These are phyloP conservation scores for Exidia glandulosa DNA, from an alignment of 768 basidiomycete species.

Conservation along the genomic window DNA sequence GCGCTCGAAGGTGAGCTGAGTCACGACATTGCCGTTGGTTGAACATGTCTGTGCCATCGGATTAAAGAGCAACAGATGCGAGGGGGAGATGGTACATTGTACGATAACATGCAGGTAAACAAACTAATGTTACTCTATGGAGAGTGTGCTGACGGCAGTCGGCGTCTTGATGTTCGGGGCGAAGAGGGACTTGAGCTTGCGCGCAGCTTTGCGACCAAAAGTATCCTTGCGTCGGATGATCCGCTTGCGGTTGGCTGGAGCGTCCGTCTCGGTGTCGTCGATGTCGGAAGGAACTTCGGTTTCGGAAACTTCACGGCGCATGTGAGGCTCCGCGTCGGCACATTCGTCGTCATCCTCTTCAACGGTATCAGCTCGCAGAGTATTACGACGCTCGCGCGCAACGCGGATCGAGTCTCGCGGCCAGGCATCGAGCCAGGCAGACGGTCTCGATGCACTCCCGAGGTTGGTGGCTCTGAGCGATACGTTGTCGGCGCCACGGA, in stretches of 20 bases:
- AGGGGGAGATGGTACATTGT: no score
- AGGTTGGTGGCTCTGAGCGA: not conserved
- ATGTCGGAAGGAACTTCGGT: not conserved
- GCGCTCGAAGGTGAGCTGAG: no score
- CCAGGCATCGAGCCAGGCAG: not conserved
- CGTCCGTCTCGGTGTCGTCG: not conserved
- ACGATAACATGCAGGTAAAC: no score
- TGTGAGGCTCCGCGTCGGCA: not conserved
- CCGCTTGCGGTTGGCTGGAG: not conserved
- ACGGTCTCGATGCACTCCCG: not conserved
- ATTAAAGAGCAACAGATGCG: no score
- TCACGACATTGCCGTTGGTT: no score
- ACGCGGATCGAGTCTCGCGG: not conserved
- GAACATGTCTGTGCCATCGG: no score
- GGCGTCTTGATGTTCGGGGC: not conserved
- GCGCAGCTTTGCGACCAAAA: not conserved
- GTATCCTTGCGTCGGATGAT: not conserved
- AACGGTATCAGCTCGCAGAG: not conserved
- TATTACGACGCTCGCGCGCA: not conserved
- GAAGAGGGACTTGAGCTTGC: not conserved
- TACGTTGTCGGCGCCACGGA: not conserved
- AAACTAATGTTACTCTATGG: not conserved
- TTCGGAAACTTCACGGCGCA: not conserved
- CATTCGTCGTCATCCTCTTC: not conserved
- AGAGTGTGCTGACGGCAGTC: not conserved